Percentiles rank a stretch among this genome's conserved stretches.
These are phyloP conservation scores for Cantharellus cinnabarinus DNA, from an alignment of 768 basidiomycete species.

Conservation along the genomic window DNA sequence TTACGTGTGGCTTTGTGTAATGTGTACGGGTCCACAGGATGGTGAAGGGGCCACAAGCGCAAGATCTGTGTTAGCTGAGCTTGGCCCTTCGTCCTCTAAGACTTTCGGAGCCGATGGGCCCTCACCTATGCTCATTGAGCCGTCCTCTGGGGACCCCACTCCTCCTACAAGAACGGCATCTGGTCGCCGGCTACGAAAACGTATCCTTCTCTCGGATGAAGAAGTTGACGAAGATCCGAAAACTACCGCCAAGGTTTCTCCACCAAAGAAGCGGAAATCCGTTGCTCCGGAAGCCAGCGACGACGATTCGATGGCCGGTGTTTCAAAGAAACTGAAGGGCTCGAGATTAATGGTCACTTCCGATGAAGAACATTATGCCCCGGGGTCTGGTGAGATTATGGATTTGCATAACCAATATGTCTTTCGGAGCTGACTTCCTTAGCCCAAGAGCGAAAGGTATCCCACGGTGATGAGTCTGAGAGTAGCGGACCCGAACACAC, in stretches of 20 bases:
- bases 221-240: conserved; percentile 10
- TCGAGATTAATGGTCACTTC: neutral
- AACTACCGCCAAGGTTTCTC: neutral
- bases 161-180: too few species aligned
- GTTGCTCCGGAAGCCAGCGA: neutral
- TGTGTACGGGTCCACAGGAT: neutral
- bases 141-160: too few species aligned
- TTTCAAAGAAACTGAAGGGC: neutral
- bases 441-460: neutral
- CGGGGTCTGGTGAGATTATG: neutral
- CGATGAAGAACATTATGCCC: neutral
- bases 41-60: neutral
- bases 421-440: too few species aligned
- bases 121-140: too few species aligned
- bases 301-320: neutral
- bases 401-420: too few species aligned
- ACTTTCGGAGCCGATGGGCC: neutral
- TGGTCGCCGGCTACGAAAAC: too few species aligned
- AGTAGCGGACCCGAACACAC: conserved; percentile 8
- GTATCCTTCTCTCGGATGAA: conserved; percentile 16
- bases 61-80: neutral
- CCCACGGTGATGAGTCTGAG: conserved; percentile 5
- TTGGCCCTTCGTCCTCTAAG: neutral
- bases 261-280: neutral
- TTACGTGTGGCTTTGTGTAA: neutral